Evolutionary conservation across 2,329 filamentous ascomycete species (phyloP).

Genomic region (Aureobasidium melanogenum): DNA sequence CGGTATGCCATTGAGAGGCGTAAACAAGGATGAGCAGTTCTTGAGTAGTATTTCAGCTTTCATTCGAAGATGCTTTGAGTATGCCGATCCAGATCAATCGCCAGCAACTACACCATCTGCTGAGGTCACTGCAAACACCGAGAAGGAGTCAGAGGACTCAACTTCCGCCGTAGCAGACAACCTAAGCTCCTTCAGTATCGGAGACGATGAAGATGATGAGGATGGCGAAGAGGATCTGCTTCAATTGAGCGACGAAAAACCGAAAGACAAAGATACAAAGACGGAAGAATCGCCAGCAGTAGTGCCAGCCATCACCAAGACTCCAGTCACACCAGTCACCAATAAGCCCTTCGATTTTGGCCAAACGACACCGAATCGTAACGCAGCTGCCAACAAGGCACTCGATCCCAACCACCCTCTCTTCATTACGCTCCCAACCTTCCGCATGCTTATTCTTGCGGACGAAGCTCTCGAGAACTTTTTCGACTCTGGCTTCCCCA

Average conservation of each 20-base stretch:
- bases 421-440: conserved; percentile 92
- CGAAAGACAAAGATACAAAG: conserved; percentile 1
- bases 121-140: conserved; percentile 14
- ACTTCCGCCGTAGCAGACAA: conserved; percentile 26
- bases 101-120: conserved; percentile 16
- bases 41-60: conserved; percentile 90
- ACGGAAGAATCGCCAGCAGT: conserved; percentile 13
- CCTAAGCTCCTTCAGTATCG: conserved; percentile 61
- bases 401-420: conserved; percentile 88
- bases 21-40: conserved; percentile 74
- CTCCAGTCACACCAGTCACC: conserved; percentile 11
- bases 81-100: conserved; percentile 78
- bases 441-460: conserved; percentile 95
- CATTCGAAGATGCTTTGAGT: conserved; percentile 93
- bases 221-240: conserved; percentile 43
- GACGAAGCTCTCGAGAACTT: conserved; percentile 95
- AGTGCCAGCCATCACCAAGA: conserved; percentile 1
- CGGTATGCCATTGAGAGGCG: conserved; percentile 26
- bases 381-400: conserved; percentile 76
- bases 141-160: conserved; percentile 22
- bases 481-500: conserved; percentile 91
- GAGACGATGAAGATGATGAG: conserved; percentile 49
- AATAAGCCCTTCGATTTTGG: conserved; percentile 16
- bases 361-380: conserved; percentile 34
- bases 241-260: conserved; percentile 44